A percentile compares a stretch with the other conserved stretches of the same genome.
These are phyloP conservation scores for Aspergillus funiculosus DNA, from an alignment of 495 filamentous ascomycete species.

Conservation along the genomic window DNA sequence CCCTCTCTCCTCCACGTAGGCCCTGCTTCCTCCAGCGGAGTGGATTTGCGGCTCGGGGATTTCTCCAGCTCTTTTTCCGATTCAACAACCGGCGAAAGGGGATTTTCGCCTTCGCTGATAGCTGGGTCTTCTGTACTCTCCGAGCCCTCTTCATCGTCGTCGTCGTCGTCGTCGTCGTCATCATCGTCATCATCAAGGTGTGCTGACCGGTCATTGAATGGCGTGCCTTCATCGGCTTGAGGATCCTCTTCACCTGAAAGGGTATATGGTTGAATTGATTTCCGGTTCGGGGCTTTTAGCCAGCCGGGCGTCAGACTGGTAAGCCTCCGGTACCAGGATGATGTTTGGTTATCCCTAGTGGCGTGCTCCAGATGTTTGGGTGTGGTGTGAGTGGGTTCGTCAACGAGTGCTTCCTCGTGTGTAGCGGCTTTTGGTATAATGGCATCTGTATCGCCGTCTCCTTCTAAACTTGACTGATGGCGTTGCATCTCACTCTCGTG, in stretches of 20 bases:
- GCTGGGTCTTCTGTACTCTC: neutral
- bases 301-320: constrained; percentile 39
- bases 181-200: constrained; percentile 12
- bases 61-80: neutral
- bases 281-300: constrained; percentile 31
- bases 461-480: constrained; percentile 10
- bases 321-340: constrained; percentile 38
- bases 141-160: constrained; percentile 8
- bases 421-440: too few relatives aligned
- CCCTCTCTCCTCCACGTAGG: constrained; percentile 7
- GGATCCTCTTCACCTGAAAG: constrained; percentile 16
- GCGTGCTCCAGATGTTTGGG: constrained; percentile 21
- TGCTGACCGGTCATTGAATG: constrained; percentile 10
- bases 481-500: constrained; percentile 16
- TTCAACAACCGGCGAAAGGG: neutral
- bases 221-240: constrained; percentile 20
- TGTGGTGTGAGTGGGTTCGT: constrained; percentile 22
- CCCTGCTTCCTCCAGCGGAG: constrained; percentile 8
- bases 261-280: constrained; percentile 18
- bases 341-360: constrained; percentile 20
- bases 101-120: neutral
- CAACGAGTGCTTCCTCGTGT: constrained; percentile 14
- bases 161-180: constrained; percentile 3
- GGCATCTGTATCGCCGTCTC: constrained; percentile 16
- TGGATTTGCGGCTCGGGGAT: neutral